Percentiles rank a stretch among this genome's conserved stretches.
Evolutionary conservation across 2,329 filamentous ascomycete species (phyloP).

Genomic region (Tolypocladium guangdongense): DNA sequence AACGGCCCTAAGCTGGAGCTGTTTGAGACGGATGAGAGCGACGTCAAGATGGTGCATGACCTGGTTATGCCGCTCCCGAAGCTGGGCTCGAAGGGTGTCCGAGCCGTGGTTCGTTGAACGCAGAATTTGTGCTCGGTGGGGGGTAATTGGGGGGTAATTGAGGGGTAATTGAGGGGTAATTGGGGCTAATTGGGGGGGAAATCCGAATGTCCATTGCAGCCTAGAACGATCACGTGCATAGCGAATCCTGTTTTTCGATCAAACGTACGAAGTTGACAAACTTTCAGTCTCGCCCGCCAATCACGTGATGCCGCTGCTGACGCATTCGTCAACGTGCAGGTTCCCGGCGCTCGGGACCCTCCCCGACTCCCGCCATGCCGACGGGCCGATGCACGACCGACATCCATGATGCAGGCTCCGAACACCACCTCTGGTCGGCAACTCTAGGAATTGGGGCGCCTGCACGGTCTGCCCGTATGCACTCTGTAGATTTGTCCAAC

Average conservation of each 20-base stretch:
- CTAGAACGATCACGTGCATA: no score
- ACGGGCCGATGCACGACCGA: background rate
- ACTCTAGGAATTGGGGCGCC: background rate
- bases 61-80: background rate
- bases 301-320: background rate
- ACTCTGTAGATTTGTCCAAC: no score
- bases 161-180: no score
- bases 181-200: no score
- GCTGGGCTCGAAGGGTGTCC: background rate
- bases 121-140: no score
- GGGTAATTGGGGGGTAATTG: no score
- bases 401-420: background rate
- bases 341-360: background rate
- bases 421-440: background rate
- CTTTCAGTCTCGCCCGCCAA: background rate
- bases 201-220: no score
- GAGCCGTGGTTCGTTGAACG: background rate
- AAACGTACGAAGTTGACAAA: background rate
- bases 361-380: background rate
- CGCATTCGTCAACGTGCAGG: background rate
- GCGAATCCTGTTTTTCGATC: no score
- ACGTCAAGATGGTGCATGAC: background rate
- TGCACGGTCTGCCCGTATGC: background rate
- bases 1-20: background rate
- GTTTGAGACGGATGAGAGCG: background rate